Conservation (phyloP, 2,329 filamentous ascomycete genomes). For the Chalaropsis ovoidea region DNA sequence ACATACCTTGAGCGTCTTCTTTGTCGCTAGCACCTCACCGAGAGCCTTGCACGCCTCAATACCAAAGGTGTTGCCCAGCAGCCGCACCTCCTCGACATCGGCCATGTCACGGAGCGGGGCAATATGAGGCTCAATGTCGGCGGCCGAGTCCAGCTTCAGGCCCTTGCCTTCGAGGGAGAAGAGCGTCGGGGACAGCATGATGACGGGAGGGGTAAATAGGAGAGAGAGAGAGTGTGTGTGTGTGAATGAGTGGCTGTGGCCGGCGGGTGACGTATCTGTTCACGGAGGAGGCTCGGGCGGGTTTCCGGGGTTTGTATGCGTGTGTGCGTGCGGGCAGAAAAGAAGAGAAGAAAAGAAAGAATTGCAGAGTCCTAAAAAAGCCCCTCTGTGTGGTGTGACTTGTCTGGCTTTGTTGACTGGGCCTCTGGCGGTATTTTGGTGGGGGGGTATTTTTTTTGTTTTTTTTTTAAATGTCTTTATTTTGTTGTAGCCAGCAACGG, state of each 20-base stretch:
- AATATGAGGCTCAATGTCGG: conserved; percentile 77
- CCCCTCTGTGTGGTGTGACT: too few species aligned
- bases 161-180: conserved; percentile 89
- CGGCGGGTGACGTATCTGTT: too few species aligned
- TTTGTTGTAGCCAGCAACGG: conserved; percentile 12
- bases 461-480: neutral
- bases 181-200: conserved; percentile 51
- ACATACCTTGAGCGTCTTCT: conserved; percentile 66
- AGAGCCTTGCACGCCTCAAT: conserved; percentile 78
- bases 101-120: conserved; percentile 59
- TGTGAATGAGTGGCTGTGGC: neutral
- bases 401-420: too few species aligned
- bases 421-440: too few species aligned
- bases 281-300: too few species aligned
- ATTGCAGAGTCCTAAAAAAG: too few species aligned
- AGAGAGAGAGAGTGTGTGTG: neutral
- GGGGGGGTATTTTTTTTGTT: too few species aligned
- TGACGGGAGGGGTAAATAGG: neutral
- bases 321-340: too few species aligned
- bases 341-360: too few species aligned
- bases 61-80: conserved; percentile 87
- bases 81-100: conserved; percentile 72
- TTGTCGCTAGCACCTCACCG: conserved; percentile 70
- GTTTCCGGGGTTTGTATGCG: too few species aligned
- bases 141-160: conserved; percentile 82